Evolutionary conservation across 2,329 filamentous ascomycete species (phyloP), one percentile per base, ranked within the genome.

Genomic region (Aureobasidium pullulans): DNA sequence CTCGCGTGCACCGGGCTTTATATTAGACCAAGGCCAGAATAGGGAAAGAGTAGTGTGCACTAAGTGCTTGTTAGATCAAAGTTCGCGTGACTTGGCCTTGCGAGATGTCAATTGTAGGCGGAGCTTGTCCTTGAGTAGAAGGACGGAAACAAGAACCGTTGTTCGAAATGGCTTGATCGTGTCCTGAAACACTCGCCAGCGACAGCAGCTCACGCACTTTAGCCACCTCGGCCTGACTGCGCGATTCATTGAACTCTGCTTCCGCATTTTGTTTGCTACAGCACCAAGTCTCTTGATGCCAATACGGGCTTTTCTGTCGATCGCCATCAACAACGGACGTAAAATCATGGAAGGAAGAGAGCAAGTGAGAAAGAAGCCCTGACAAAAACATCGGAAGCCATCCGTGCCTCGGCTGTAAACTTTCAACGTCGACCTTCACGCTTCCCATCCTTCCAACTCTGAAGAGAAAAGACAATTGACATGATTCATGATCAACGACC

Each of bases 331-430:
- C 47, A 52, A 52, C 48, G 48, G 48, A 52, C 48, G 34, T 52
- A 52, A 52, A 39, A 2, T 39, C 19, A 39, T 29, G 15, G 23
- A 39, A 7, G 34, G 10, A 23, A 23, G 23, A 23, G 23, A 52
- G 34, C 34, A 36, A 36, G 48, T 52, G 19, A 29, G 29, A 13
- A 23, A 40, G 6, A 16, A 39, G 48, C 34, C 19, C 34, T 36
- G 34, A 36, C n/a, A 36, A 36, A 23, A 5, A 36, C 34, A 36
- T 52, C 34, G 34, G 34, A 39, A 39, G 19, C n/a, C 47, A 50
- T 50, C 47, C 47, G 47, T 50, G 48, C 48, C 48, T 52, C 48
- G 48, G 48, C 23, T 39, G 8, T 34, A 34, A 52, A 48, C 46
- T 48, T 36, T 40, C 48, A 28, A 52, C 48, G 16, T 52, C 34